These are phyloP conservation scores for Periglandula ipomoeae DNA, from an alignment of 2,329 filamentous ascomycete species.

Conservation along the genomic window DNA sequence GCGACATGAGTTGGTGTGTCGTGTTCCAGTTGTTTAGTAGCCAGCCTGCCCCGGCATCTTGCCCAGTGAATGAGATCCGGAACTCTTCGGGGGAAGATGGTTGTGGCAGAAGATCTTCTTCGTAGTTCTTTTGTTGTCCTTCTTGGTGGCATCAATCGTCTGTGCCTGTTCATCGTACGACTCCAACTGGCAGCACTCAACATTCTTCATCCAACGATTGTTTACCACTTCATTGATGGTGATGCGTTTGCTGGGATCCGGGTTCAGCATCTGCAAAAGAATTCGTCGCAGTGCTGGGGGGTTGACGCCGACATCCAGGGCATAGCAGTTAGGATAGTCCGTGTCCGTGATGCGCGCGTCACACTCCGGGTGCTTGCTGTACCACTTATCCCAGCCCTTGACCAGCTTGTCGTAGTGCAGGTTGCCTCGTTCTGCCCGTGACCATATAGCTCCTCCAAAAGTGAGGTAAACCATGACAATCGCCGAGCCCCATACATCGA, in stretches of 20 bases:
- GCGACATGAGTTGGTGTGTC: not conserved
- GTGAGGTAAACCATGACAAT: constrained; percentile 74
- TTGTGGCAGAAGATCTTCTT: constrained; percentile 51
- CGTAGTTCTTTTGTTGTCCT: constrained; percentile 31
- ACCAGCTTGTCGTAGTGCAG: constrained; percentile 57
- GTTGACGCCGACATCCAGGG: constrained; percentile 56
- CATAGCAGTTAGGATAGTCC: constrained; percentile 55
- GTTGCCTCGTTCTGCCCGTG: constrained; percentile 49
- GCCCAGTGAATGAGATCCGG: constrained; percentile 38
- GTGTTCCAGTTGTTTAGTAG: constrained; percentile 27
- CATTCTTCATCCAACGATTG: constrained; percentile 62
- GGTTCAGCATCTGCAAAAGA: constrained; percentile 74
- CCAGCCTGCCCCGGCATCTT: constrained; percentile 49
- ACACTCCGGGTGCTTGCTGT: constrained; percentile 39
- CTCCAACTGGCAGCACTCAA: constrained; percentile 73
- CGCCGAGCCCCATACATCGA: constrained; percentile 81
- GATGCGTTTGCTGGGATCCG: constrained; percentile 61
- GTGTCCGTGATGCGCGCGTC: constrained; percentile 38
- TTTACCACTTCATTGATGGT: constrained; percentile 59
- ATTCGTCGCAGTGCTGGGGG: constrained; percentile 61
- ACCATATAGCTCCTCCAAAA: constrained; percentile 67
- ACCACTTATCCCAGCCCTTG: constrained; percentile 60
- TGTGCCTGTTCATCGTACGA: constrained; percentile 55
- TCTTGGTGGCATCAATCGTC: constrained; percentile 54
- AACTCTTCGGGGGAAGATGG: constrained; percentile 41